Evolutionary conservation across 2,329 filamentous ascomycete genomes (phyloP).

Genomic region (Anthostomella pinea): DNA sequence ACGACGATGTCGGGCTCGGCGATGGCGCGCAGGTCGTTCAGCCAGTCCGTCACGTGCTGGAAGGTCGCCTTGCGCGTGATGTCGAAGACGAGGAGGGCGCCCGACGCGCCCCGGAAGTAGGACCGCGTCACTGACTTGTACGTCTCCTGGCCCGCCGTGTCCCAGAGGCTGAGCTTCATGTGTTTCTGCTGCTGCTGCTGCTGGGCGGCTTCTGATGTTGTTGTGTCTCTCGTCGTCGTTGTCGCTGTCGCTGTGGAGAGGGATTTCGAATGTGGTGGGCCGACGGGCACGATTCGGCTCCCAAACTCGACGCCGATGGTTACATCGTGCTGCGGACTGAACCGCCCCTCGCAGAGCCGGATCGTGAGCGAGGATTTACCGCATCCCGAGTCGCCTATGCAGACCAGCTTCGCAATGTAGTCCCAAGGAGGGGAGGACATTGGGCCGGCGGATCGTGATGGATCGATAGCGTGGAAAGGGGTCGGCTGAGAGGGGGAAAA

Average conservation of each 20-base stretch:
- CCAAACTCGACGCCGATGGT: constrained; percentile 97
- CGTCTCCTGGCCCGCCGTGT: constrained; percentile 94
- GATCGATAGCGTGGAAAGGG: constrained; percentile 6
- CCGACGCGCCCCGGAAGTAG: constrained; percentile 79
- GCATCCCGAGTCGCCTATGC: constrained; percentile 93
- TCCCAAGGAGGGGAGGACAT: constrained; percentile 80
- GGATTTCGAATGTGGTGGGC: constrained; percentile 64
- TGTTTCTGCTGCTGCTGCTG: constrained; percentile 61
- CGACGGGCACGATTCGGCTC: constrained; percentile 86
- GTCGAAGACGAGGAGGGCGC: constrained; percentile 85
- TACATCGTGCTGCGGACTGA: constrained; percentile 91
- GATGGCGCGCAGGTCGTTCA: constrained; percentile 89
- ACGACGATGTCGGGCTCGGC: constrained; percentile 95
- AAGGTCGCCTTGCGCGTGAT: constrained; percentile 86
- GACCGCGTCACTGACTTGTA: constrained; percentile 95
- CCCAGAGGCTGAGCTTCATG: constrained; percentile 95
- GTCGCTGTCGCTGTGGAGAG: constrained; percentile 16
- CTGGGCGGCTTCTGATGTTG: constrained; percentile 2
- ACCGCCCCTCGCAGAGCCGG: constrained; percentile 93
- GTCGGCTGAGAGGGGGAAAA: constrained; percentile 5
- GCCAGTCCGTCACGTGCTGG: constrained; percentile 84
- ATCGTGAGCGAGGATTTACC: constrained; percentile 94
- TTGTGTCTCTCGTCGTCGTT: constrained; percentile 12
- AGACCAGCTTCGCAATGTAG: constrained; percentile 98
- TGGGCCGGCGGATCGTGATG: constrained; percentile 17